Percentiles rank a stretch among this genome's conserved stretches.
Conservation (phyloP, 352 stramenopile genomes). For the Pelagophyceae sp. region DNA sequence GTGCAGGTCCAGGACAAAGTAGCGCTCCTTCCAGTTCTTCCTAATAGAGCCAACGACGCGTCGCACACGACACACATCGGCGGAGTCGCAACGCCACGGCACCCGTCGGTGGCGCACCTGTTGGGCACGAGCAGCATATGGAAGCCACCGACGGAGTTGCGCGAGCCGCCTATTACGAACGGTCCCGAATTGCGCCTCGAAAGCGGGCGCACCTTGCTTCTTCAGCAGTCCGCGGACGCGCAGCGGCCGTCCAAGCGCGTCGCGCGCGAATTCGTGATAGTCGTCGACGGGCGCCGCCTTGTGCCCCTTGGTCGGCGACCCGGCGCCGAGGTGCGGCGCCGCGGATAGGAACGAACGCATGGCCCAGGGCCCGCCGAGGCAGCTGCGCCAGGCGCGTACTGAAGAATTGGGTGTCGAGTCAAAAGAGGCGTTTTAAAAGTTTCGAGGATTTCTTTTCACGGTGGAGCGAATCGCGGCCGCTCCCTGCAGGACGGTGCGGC, state of each 20-base stretch:
- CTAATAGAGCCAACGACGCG: not conserved
- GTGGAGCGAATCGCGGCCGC: no score
- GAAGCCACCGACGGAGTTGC: not conserved
- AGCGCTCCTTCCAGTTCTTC: not conserved
- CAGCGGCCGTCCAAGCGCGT: not conserved
- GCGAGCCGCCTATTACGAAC: no score
- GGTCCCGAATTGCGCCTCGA: no score
- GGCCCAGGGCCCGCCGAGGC: no score
- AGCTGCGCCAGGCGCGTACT: not conserved
- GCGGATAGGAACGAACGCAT: not conserved
- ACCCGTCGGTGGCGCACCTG: not conserved
- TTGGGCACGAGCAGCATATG: not conserved
- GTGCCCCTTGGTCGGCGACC: not conserved
- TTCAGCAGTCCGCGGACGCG: not conserved
- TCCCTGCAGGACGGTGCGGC: no score
- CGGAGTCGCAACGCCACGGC: not conserved
- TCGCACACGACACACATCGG: not conserved
- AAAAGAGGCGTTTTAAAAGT: no score
- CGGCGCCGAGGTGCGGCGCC: not conserved
- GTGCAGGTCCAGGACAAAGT: not conserved
- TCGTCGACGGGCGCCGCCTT: not conserved
- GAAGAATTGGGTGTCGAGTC: not conserved
- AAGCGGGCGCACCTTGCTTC: not conserved
- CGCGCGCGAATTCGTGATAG: no score
- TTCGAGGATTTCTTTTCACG: no score